Evolutionary conservation across 495 filamentous ascomycete species (phyloP).

Genomic region (Neurospora tetraspora): DNA sequence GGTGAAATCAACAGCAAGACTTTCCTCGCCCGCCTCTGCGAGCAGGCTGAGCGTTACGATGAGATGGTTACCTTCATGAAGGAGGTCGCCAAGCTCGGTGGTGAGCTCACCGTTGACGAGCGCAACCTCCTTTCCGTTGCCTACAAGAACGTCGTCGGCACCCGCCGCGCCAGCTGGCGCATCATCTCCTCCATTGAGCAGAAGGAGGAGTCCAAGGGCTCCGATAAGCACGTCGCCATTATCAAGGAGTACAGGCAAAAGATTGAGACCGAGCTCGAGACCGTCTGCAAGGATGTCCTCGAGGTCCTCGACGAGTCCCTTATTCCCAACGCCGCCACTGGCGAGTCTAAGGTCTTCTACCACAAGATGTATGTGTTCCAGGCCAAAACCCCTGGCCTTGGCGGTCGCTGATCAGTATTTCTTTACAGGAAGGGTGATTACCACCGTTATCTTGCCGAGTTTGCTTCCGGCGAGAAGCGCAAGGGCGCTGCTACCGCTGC

Average conservation of each 20-base stretch:
- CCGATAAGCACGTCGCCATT: conserved; percentile 89
- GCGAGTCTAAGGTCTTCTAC: conserved; percentile 99
- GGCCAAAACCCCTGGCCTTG: not conserved
- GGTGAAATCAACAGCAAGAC: conserved; percentile 71
- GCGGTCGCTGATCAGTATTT: not conserved
- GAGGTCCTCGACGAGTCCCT: conserved; percentile 90
- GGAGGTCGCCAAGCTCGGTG: conserved; percentile 98
- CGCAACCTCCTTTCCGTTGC: conserved; percentile 97
- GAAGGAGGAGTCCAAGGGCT: conserved; percentile 99
- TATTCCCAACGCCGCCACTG: conserved; percentile 95
- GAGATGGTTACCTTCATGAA: conserved; percentile 99
- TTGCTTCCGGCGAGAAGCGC: conserved; percentile 97
- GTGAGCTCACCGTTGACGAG: conserved; percentile 95
- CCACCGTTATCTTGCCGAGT: conserved; percentile 98
- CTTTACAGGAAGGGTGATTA: conserved; percentile 94
- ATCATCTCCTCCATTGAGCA: conserved; percentile 99
- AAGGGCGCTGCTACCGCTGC: conserved; percentile 93
- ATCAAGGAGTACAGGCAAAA: conserved; percentile 98
- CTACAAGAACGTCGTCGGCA: conserved; percentile 99
- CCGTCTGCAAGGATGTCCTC: conserved; percentile 97
- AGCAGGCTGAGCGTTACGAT: conserved; percentile 99
- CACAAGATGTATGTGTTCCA: conserved; percentile 88
- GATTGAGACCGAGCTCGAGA: conserved; percentile 96
- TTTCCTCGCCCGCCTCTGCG: conserved; percentile 98
- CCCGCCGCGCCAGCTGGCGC: conserved; percentile 97